These are phyloP conservation scores for Vitis cinerea DNA, from an alignment of 164 flowering plant genomes.

Conservation along the genomic window DNA sequence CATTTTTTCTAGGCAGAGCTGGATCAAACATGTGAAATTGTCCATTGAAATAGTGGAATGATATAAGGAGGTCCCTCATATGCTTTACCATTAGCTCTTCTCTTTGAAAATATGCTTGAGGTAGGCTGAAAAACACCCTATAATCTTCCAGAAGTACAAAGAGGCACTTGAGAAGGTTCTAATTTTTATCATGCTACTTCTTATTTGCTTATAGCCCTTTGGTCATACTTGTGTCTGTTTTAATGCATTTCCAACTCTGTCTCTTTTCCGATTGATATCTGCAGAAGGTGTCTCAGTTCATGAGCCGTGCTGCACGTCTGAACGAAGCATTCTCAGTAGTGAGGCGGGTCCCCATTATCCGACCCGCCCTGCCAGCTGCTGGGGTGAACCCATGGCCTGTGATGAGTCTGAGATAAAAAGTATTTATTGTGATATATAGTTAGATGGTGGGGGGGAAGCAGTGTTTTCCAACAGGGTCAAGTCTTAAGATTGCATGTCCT, in stretches of 20 bases:
- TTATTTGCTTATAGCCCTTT: too few relatives aligned
- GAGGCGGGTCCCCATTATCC: conserved; percentile 69
- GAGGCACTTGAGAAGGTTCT: too few relatives aligned
- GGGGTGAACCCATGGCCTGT: conserved; percentile 75
- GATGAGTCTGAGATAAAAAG: conserved; percentile 62
- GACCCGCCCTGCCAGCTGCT: conserved; percentile 67
- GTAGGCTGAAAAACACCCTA: too few relatives aligned
- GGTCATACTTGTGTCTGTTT: neutral
- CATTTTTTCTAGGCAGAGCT: too few relatives aligned
- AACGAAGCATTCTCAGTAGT: conserved; percentile 94
- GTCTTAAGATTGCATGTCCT: conserved; percentile 2
- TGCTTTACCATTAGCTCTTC: too few relatives aligned
- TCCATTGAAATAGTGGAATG: too few relatives aligned
- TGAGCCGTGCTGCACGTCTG: conserved; percentile 75
- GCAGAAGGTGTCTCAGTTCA: conserved; percentile 93
- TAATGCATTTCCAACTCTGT: neutral
- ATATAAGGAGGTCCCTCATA: too few relatives aligned
- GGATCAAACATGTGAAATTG: too few relatives aligned
- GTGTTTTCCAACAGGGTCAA: conserved; percentile 5
- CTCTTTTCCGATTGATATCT: conserved; percentile 17
- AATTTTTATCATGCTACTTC: too few relatives aligned
- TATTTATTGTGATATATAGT: neutral
- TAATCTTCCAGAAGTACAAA: too few relatives aligned
- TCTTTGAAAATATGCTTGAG: too few relatives aligned
- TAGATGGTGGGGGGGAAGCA: conserved; percentile 2